A percentile compares a stretch with the other conserved stretches of the same genome.
Evolutionary conservation across 208 protist genomes (phyloP).

Genomic region (Leishmania aethiopica): DNA sequence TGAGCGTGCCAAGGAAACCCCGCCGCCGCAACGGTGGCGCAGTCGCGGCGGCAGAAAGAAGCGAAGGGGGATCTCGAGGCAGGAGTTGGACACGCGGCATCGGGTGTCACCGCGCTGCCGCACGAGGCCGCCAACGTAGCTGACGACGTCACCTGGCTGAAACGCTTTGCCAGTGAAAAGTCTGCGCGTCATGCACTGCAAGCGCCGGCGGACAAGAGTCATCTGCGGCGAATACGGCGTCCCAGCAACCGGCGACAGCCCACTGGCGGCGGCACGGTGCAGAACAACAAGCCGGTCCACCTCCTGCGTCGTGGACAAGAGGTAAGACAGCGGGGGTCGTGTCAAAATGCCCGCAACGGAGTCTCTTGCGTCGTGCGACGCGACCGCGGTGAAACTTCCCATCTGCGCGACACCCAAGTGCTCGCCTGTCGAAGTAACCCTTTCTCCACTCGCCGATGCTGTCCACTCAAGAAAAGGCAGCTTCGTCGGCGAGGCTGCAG

Average conservation of each 20-base stretch:
- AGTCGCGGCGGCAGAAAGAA: constrained; percentile 53
- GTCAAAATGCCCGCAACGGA: neutral
- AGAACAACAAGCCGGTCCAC: constrained; percentile 37
- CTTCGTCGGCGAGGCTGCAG: neutral
- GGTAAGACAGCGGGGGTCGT: constrained; percentile 12
- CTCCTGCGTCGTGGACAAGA: constrained; percentile 30
- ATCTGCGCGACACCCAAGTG: neutral
- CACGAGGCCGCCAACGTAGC: constrained; percentile 75
- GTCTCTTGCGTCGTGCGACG: too few relatives aligned
- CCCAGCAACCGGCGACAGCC: too few relatives aligned
- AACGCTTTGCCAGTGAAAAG: constrained; percentile 79
- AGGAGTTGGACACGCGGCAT: constrained; percentile 59
- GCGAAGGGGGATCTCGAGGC: constrained; percentile 68
- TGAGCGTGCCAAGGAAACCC: neutral
- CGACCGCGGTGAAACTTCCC: neutral
- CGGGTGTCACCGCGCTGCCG: constrained; percentile 36
- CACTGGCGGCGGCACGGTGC: neutral
- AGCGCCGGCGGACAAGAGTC: constrained; percentile 21
- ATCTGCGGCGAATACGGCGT: constrained; percentile 21
- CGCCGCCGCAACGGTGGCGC: constrained; percentile 11
- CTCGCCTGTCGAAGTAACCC: neutral
- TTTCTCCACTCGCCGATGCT: neutral
- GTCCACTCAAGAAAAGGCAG: neutral
- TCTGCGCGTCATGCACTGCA: constrained; percentile 57
- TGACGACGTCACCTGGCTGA: constrained; percentile 70